Evolutionary conservation across 2,329 filamentous ascomycete genomes (phyloP).

Genomic region (Fusarium concolor): DNA sequence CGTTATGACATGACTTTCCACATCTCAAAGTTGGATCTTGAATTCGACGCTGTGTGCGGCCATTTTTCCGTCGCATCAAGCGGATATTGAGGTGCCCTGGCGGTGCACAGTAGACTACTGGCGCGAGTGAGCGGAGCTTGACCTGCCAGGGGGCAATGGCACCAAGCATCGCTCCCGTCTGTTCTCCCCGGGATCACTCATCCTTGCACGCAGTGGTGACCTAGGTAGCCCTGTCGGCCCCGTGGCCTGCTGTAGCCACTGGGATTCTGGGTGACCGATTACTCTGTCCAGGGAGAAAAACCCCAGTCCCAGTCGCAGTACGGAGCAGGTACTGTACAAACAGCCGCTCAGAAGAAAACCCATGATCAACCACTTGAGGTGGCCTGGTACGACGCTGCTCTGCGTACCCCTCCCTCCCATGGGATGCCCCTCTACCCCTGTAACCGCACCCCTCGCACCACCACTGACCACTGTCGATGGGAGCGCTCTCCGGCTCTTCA

Average conservation of each 20-base stretch:
- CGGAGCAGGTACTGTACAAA: constrained; percentile 16
- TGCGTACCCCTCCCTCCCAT: constrained; percentile 48
- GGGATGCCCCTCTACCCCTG: constrained; percentile 28
- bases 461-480: constrained; percentile 35
- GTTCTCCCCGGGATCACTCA: constrained; percentile 28
- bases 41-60: constrained; percentile 28
- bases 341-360: constrained; percentile 39
- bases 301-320: constrained; percentile 28
- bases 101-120: constrained; percentile 38
- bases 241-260: constrained; percentile 36
- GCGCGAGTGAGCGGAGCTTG: constrained; percentile 42
- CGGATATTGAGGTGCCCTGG: constrained; percentile 26
- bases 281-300: constrained; percentile 26
- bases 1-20: constrained; percentile 13
- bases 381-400: constrained; percentile 50
- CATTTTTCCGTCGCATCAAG: constrained; percentile 37
- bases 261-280: constrained; percentile 34
- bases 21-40: constrained; percentile 24
- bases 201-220: constrained; percentile 38
- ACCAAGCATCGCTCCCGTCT: constrained; percentile 45
- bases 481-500: constrained; percentile 27
- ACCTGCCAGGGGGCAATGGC: constrained; percentile 38
- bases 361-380: constrained; percentile 45
- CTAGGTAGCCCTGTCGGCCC: constrained; percentile 31
- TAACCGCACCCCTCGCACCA: constrained; percentile 45